Percentiles rank a stretch among this genome's conserved stretches.
These are phyloP conservation scores for Scenedesmus sp. DNA, from an alignment of 163 green algal genomes.

Conservation along the genomic window DNA sequence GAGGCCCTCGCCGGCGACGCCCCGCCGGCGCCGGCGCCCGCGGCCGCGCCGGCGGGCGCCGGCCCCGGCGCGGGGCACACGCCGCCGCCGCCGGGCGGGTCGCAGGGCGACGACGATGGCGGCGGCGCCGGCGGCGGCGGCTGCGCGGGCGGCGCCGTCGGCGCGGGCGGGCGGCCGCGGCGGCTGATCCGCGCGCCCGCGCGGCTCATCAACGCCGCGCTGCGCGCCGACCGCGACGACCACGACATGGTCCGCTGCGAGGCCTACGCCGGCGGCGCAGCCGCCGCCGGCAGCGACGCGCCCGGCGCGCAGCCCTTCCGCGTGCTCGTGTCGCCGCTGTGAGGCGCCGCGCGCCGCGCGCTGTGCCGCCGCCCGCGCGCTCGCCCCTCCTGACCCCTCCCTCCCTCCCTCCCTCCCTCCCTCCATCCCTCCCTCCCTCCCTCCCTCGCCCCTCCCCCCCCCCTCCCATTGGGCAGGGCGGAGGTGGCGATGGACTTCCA, in stretches of 20 bases:
- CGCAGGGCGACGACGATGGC: too few relatives aligned
- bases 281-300: conserved; percentile 21
- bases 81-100: too few relatives aligned
- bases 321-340: conserved; percentile 55
- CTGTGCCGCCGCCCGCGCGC: background rate
- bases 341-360: conserved; percentile 7
- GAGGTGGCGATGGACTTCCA: conserved; percentile 79
- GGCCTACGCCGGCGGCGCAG: conserved; percentile 27
- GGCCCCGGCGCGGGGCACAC: background rate
- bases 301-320: conserved; percentile 70
- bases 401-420: background rate
- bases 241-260: conserved; percentile 43
- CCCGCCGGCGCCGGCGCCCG: too few relatives aligned
- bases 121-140: conserved; percentile 18
- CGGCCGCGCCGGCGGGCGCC: conserved; percentile 9
- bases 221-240: background rate
- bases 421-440: background rate
- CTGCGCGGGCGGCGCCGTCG: background rate
- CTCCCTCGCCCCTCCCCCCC: background rate
- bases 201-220: conserved; percentile 22
- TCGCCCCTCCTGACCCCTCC: background rate
- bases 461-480: conserved; percentile 14
- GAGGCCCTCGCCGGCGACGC: conserved; percentile 3
- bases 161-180: conserved; percentile 11
- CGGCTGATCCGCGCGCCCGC: conserved; percentile 20